These are phyloP conservation scores for Umbilicus rupestris DNA, from an alignment of 164 flowering plant species.

Conservation along the genomic window DNA sequence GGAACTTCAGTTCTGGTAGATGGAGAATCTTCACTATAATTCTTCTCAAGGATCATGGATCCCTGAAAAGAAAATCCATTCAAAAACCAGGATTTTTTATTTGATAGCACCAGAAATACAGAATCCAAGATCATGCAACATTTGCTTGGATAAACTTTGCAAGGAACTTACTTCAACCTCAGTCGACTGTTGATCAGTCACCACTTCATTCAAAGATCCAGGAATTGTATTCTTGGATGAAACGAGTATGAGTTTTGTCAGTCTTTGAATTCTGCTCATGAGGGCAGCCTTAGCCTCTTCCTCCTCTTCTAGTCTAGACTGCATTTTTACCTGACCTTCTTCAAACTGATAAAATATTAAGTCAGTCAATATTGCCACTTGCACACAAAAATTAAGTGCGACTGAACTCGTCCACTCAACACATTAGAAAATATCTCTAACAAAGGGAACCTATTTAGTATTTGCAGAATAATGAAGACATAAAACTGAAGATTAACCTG, in stretches of 20 bases:
- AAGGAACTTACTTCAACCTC: slow-evolving; percentile 67
- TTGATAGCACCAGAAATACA: not conserved
- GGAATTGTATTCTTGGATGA: slow-evolving; percentile 85
- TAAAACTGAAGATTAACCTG: slow-evolving; percentile 38
- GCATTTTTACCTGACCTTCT: slow-evolving; percentile 98
- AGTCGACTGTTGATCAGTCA: slow-evolving; percentile 51
- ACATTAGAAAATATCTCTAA: no score
- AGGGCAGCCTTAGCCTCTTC: slow-evolving; percentile 99
- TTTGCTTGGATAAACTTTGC: not conserved
- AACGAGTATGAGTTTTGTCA: slow-evolving; percentile 94
- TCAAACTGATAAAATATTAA: slow-evolving; percentile 46
- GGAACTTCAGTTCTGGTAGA: slow-evolving; percentile 29
- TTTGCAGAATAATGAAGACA: not conserved
- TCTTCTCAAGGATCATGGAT: slow-evolving; percentile 38
- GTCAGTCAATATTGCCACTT: not conserved
- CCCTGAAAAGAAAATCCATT: slow-evolving; percentile 22
- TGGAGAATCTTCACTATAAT: slow-evolving; percentile 44
- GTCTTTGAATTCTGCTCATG: slow-evolving; percentile 95
- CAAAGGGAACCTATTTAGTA: not conserved
- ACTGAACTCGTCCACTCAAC: not conserved
- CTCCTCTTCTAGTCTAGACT: slow-evolving; percentile 94
- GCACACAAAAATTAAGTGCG: not conserved
- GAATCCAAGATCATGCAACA: not conserved
- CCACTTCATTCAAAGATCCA: slow-evolving; percentile 45
- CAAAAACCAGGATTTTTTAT: not conserved